A percentile compares a stretch with the other conserved stretches of the same genome.
Evolutionary conservation across 768 basidiomycete species (phyloP).

Genomic region (Phaeotremella skinneri): DNA sequence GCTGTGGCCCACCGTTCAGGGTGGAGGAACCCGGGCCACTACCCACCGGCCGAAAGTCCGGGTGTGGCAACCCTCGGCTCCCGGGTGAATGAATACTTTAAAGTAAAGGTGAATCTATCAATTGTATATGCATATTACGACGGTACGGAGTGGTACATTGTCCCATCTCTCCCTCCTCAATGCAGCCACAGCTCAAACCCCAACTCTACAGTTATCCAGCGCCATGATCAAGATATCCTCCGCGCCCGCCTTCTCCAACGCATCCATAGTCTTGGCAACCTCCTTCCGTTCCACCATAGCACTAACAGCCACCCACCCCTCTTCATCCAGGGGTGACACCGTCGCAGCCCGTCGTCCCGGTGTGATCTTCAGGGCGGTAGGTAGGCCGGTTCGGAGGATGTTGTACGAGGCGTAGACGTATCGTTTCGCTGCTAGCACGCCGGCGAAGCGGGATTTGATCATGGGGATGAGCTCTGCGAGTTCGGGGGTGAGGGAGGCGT

Average conservation of each 20-base stretch:
- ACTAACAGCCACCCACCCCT: constrained; percentile 86
- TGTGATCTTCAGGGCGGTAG: constrained; percentile 67
- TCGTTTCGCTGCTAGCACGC: constrained; percentile 75
- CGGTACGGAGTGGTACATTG: too few species aligned
- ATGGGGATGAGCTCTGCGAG: constrained; percentile 68
- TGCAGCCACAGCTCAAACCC: too few species aligned
- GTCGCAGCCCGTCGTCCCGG: constrained; percentile 89
- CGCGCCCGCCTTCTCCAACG: constrained; percentile 75
- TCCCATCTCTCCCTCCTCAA: too few species aligned
- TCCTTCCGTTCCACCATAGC: constrained; percentile 84
- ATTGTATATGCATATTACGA: too few species aligned
- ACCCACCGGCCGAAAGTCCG: too few species aligned
- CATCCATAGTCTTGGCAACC: constrained; percentile 82
- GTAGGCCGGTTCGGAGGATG: constrained; percentile 64
- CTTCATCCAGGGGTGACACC: constrained; percentile 70
- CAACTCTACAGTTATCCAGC: constrained; percentile 88
- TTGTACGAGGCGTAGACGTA: constrained; percentile 94
- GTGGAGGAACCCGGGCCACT: too few species aligned
- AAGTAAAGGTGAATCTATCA: too few species aligned
- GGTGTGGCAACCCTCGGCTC: too few species aligned
- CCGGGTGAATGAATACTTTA: too few species aligned
- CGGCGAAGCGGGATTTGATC: constrained; percentile 83
- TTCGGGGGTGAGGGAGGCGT: constrained; percentile 55
- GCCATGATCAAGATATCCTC: constrained; percentile 87
- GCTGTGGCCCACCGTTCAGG: too few species aligned